These are phyloP conservation scores for Royoungia palumana DNA, from an alignment of 768 basidiomycete species.

Conservation along the genomic window DNA sequence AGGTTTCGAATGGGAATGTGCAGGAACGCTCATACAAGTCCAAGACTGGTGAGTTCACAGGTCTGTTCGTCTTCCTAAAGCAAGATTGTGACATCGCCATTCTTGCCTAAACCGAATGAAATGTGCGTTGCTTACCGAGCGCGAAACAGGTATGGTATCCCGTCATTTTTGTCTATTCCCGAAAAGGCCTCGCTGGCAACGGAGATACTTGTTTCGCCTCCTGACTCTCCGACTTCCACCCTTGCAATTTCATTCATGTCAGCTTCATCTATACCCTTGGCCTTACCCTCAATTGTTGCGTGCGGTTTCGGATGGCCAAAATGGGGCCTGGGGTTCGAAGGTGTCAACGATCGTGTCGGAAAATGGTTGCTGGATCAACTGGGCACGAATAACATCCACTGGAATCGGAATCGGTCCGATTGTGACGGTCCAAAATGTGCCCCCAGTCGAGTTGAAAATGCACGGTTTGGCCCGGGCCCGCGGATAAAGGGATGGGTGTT, in stretches of 20 bases:
- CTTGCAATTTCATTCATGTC: constrained; percentile 81
- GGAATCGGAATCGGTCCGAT: background rate
- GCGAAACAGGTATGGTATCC: constrained; percentile 67
- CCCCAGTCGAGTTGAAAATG: background rate
- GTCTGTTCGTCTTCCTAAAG: background rate
- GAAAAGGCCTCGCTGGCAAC: constrained; percentile 71
- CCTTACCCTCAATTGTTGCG: constrained; percentile 72
- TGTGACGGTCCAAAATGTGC: background rate
- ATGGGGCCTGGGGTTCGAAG: constrained; percentile 76
- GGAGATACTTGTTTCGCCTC: constrained; percentile 45
- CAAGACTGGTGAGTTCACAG: constrained; percentile 72
- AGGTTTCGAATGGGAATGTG: constrained; percentile 79
- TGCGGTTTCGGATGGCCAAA: constrained; percentile 82
- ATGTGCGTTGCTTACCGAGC: constrained; percentile 5
- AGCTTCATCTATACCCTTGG: constrained; percentile 76
- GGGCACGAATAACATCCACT: background rate
- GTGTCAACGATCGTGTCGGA: constrained; percentile 75
- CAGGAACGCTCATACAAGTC: constrained; percentile 62
- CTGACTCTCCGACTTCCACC: constrained; percentile 36
- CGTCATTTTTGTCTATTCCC: constrained; percentile 75
- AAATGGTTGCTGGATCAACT: constrained; percentile 66
- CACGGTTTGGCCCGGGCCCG: constrained; percentile 18
- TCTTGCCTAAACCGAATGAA: background rate
- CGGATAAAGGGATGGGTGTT: constrained; percentile 72
- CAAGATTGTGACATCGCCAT: background rate